A percentile compares a stretch with the other conserved stretches of the same genome.
Conservation (phyloP, 1,284 basidiomycete species). For the Sanghuangporus weigelae region DNA sequence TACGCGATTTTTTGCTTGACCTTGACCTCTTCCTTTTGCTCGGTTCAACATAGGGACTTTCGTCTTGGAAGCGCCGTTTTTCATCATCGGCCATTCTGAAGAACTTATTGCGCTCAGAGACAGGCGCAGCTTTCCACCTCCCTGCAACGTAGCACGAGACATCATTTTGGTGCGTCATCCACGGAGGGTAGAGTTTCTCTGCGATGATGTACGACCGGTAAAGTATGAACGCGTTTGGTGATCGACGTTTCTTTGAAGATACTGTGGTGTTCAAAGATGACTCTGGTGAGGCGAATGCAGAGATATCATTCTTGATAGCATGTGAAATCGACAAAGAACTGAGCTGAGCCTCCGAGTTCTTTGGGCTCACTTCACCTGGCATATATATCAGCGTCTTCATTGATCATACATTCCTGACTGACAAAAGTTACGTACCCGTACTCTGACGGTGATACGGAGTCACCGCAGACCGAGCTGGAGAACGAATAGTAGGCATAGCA, state of each 20-base stretch:
- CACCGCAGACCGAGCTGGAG: neutral
- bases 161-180: constrained; percentile 2
- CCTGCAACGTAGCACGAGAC: neutral
- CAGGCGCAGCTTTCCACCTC: neutral
- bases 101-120: neutral
- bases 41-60: neutral
- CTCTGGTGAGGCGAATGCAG: neutral
- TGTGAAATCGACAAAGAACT: neutral
- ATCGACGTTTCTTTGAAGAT: neutral
- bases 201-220: constrained; percentile 3
- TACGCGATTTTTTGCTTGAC: constrained; percentile 20
- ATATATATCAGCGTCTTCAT: neutral
- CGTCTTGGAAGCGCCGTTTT: neutral
- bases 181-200: neutral
- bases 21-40: constrained; percentile 23
- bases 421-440: neutral
- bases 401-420: neutral
- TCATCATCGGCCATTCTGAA: neutral
- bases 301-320: neutral
- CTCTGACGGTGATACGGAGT: neutral
- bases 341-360: neutral
- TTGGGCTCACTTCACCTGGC: neutral
- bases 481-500: constrained; percentile 6
- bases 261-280: neutral
- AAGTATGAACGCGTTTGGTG: constrained; percentile 12